Percentiles rank a stretch among this genome's conserved stretches.
These are phyloP conservation scores for Peziza echinospora DNA, from an alignment of 495 filamentous ascomycete genomes.

Conservation along the genomic window DNA sequence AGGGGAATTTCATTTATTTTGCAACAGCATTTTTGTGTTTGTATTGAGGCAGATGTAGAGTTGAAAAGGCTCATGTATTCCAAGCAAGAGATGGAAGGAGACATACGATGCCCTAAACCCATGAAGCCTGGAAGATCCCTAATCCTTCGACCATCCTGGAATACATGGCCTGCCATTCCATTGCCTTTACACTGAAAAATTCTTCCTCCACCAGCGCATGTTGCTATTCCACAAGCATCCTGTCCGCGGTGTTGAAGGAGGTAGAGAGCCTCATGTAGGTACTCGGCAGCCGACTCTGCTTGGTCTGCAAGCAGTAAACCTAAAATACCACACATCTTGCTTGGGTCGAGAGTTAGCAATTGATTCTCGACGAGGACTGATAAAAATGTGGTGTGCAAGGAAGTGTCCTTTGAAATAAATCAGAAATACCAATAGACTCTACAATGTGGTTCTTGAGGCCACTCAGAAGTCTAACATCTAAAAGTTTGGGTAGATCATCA, in stretches of 20 bases:
- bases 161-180: slow-evolving; percentile 77
- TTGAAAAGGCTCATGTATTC: too few relatives aligned
- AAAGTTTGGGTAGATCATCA: slow-evolving; percentile 10
- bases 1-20: too few relatives aligned
- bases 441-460: slow-evolving; percentile 9
- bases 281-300: slow-evolving; percentile 38
- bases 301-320: slow-evolving; percentile 54
- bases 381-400: not conserved
- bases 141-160: slow-evolving; percentile 54
- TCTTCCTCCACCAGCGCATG: slow-evolving; percentile 53
- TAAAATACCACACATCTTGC: slow-evolving; percentile 68
- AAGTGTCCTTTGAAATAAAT: slow-evolving; percentile 1
- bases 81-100: not conserved
- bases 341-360: slow-evolving; percentile 3
- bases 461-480: slow-evolving; percentile 27
- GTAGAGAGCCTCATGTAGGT: slow-evolving; percentile 77
- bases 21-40: too few relatives aligned
- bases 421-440: not conserved
- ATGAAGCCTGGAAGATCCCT: slow-evolving; percentile 68
- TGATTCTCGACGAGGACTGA: not conserved
- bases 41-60: too few relatives aligned
- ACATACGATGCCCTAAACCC: slow-evolving; percentile 51
- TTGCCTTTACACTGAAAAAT: slow-evolving; percentile 85
- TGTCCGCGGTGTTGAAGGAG: slow-evolving; percentile 72
- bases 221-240: slow-evolving; percentile 78